Evolutionary conservation across 306 rosid species (phyloP), one percentile per base, ranked within the genome.

Genomic region (Rosa rugosa): DNA sequence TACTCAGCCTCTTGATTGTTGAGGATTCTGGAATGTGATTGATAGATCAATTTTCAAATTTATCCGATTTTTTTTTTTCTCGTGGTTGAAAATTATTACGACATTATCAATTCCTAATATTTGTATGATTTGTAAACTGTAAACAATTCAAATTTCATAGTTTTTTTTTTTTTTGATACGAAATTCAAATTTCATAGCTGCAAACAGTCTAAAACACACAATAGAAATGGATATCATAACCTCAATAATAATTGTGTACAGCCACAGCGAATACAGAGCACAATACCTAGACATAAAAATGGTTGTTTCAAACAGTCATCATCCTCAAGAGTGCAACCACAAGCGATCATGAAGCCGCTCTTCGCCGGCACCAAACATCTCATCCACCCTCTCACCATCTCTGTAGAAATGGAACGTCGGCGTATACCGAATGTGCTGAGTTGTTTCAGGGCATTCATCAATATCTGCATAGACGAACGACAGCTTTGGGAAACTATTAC

Each of bases 401-500:
- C 97, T 79, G 31, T 82, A 91, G 69, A 91, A 88, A 60, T 88
- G 97, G 75, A 93, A 93, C 23, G 98, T 91, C 0, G 98, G 97
- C 18, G 97, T 93, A 75, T 93, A 93, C 34, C 95, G 88, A 72
- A 93, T 91, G 75, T 88, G 92, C 71, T 83, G 92, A 69, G 98
- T 93, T 40, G 98, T 91, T 85, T 91, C 95, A 0, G 98, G 98
- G 62, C 95, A 93, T 75, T 91, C 97, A 80, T 93, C 98, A 66
- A 91, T 93, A 65, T 94, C 97, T 14, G 93, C 88, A 25, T 94
- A 92, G 78, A 92, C 34, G 78, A 92, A 94, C 11, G 89, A 85
- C 57, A 92, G 83, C 87, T 87, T 89, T 0, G 93, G 97, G 80
- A 92, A 92, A 34, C 87, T 62, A 76, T 90, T 85, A 83, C 97